phyloP scores from a whole-genome alignment of 192 early-diverging fungal genomes.

The Dissophora ornata region DNA sequence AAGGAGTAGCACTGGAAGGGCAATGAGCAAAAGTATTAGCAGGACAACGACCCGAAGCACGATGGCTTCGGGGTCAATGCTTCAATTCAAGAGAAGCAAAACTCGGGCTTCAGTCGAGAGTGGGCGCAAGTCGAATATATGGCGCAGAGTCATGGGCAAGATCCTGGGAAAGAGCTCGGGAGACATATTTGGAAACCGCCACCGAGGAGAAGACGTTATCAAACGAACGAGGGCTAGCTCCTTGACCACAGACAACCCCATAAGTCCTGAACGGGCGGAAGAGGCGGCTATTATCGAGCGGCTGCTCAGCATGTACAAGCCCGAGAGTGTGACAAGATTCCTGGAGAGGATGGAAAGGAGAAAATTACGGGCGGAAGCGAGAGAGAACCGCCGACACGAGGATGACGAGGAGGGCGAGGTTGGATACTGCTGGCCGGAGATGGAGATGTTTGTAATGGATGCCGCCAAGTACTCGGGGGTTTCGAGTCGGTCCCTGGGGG shows the following conservation, averaged over 20 bases:
- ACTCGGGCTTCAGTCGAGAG: neutral
- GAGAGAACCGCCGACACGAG: neutral
- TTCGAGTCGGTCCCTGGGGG: conserved; percentile 1
- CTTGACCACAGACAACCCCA: neutral
- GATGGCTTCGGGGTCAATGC: neutral
- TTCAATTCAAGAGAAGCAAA: conserved; percentile 9
- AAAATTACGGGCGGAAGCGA: conserved; percentile 6
- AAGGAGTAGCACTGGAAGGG: too few relatives aligned
- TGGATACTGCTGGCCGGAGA: conserved; percentile 11
- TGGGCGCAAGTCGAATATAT: neutral
- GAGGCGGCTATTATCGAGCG: neutral
- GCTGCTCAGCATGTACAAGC: conserved; percentile 1
- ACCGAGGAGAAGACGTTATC: neutral
- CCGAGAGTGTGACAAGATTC: neutral
- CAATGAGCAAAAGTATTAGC: neutral
- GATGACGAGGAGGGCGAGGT: neutral
- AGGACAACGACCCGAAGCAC: conserved; percentile 8
- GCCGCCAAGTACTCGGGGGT: conserved; percentile 22
- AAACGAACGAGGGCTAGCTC: neutral
- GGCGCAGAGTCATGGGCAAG: neutral
- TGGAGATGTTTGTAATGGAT: conserved; percentile 22
- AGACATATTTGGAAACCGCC: neutral
- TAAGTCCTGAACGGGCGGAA: neutral
- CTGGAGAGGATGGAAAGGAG: conserved; percentile 2
- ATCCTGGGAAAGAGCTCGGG: neutral